Conservation (phyloP, 2,329 filamentous ascomycete genomes). For the Trichoderma sp. region DNA sequence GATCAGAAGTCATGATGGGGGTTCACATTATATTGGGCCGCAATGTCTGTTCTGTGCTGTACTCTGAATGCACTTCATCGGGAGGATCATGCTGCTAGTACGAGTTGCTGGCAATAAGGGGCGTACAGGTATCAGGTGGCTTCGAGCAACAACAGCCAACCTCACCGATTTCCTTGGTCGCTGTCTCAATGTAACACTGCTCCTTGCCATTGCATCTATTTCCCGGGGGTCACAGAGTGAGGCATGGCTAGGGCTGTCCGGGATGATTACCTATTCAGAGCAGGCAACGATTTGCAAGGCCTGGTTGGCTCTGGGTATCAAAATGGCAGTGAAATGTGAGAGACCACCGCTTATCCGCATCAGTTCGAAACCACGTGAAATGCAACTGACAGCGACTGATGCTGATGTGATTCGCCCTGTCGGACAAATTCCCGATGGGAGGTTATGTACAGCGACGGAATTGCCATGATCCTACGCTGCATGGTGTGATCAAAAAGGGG, state of each 20-base stretch:
- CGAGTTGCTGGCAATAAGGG: not conserved
- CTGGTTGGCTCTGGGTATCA: not conserved
- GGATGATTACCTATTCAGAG: not conserved
- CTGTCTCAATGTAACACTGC: not conserved
- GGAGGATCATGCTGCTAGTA: not conserved
- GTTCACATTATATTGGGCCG: not conserved
- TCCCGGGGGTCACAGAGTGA: not conserved
- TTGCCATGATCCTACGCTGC: constrained; percentile 10
- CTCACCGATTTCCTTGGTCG: not conserved
- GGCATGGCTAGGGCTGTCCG: not conserved
- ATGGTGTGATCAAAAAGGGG: not conserved
- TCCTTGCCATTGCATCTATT: not conserved
- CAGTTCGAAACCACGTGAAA: constrained; percentile 15
- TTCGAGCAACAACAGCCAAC: not conserved
- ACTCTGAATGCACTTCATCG: not conserved
- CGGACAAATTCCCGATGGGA: not conserved
- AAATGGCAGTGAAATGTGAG: not conserved
- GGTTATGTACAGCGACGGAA: not conserved
- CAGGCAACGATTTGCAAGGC: not conserved
- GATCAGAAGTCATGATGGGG: not conserved
- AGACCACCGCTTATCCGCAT: constrained; percentile 18
- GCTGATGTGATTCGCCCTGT: not conserved
- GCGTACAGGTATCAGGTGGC: not conserved
- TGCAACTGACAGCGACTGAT: not conserved
- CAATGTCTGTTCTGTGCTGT: not conserved